These are phyloP conservation scores for Nakazawaea ishiwadae DNA, from an alignment of 805 yeast species.

Conservation along the genomic window DNA sequence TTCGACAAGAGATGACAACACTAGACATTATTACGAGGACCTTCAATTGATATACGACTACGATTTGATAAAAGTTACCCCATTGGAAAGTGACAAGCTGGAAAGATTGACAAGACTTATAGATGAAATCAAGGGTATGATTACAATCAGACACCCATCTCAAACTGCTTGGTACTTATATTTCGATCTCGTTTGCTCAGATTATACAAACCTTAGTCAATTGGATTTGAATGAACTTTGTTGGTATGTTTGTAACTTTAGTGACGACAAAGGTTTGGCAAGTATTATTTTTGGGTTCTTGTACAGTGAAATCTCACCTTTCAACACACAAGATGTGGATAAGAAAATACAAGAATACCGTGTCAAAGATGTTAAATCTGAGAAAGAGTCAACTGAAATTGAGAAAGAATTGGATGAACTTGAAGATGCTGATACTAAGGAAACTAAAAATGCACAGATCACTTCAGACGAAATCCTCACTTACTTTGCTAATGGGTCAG, in stretches of 20 bases:
- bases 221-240: constrained; percentile 42
- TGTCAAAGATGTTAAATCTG: constrained; percentile 11
- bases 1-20: constrained; percentile 46
- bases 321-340: constrained; percentile 30
- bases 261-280: constrained; percentile 50
- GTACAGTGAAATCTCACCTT: constrained; percentile 66
- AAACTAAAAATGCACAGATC: constrained; percentile 10
- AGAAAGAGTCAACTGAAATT: constrained; percentile 20
- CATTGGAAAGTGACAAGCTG: constrained; percentile 34
- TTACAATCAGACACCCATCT: constrained; percentile 57
- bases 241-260: constrained; percentile 54
- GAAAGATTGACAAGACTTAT: constrained; percentile 36
- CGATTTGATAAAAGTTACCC: constrained; percentile 47
- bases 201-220: constrained; percentile 43
- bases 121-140: constrained; percentile 66
- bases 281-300: constrained; percentile 57
- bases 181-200: constrained; percentile 60
- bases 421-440: constrained; percentile 10
- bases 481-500: constrained; percentile 34
- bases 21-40: constrained; percentile 57
- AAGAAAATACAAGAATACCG: constrained; percentile 18
- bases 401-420: constrained; percentile 15
- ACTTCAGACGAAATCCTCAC: constrained; percentile 34
- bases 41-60: constrained; percentile 53
- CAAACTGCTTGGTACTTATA: constrained; percentile 67